phyloP scores from a whole-genome alignment of 495 filamentous ascomycete genomes.

The Neurospora sp. region DNA sequence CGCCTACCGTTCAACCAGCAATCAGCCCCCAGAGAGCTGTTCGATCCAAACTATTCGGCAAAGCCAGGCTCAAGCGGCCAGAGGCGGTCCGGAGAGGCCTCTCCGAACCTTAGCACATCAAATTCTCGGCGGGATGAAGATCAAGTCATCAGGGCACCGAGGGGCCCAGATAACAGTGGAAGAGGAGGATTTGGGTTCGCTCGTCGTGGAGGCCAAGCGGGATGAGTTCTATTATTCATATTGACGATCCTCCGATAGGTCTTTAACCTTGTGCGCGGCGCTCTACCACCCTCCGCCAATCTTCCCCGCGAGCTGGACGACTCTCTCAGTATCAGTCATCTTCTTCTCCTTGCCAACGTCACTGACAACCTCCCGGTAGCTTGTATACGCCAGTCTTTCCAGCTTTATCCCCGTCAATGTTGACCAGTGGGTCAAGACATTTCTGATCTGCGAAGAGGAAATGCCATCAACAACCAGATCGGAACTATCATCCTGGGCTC shows the following conservation, averaged over 20 bases:
- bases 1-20: slow-evolving; percentile 12
- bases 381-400: slow-evolving; percentile 70
- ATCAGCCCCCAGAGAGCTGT: slow-evolving; percentile 41
- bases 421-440: slow-evolving; percentile 64
- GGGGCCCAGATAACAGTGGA: slow-evolving; percentile 66
- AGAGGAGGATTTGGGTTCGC: slow-evolving; percentile 59
- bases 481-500: slow-evolving; percentile 10
- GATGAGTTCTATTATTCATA: slow-evolving; percentile 19
- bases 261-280: slow-evolving; percentile 5
- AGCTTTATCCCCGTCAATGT: slow-evolving; percentile 54
- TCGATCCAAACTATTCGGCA: slow-evolving; percentile 59
- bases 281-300: slow-evolving; percentile 87
- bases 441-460: slow-evolving; percentile 43
- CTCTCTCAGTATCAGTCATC: slow-evolving; percentile 60
- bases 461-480: slow-evolving; percentile 45
- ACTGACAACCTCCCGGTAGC: slow-evolving; percentile 83
- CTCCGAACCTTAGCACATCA: slow-evolving; percentile 31
- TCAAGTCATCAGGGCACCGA: slow-evolving; percentile 51
- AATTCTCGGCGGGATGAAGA: slow-evolving; percentile 38
- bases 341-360: slow-evolving; percentile 73
- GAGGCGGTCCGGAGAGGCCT: slow-evolving; percentile 43
- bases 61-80: slow-evolving; percentile 45
- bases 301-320: slow-evolving; percentile 82
- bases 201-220: slow-evolving; percentile 23
- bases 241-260: neutral